These are phyloP conservation scores for Chlamydomonas sphaeroides DNA, from an alignment of 139 green algal species.

Conservation along the genomic window DNA sequence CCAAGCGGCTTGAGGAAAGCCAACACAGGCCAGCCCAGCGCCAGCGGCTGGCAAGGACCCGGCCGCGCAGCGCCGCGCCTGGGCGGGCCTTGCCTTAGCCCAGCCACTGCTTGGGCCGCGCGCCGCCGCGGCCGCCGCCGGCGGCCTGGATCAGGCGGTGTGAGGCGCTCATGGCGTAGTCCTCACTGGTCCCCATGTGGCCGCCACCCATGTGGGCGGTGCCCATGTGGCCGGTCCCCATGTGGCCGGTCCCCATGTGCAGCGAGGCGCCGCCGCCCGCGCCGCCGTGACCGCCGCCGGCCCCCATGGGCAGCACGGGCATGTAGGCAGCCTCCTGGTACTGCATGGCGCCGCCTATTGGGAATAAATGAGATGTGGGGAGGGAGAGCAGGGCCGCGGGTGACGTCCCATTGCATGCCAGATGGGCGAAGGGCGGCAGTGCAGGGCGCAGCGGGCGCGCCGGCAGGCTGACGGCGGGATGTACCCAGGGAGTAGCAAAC, in stretches of 20 bases:
- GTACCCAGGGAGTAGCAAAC: too few relatives aligned
- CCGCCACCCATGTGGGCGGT: too few relatives aligned
- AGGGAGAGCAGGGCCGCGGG: neutral
- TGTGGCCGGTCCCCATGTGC: neutral
- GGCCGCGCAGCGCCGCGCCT: too few relatives aligned
- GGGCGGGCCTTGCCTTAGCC: neutral
- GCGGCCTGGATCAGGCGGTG: constrained; percentile 36
- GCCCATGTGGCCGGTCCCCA: too few relatives aligned
- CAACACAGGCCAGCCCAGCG: too few relatives aligned
- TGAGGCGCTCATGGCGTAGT: constrained; percentile 29
- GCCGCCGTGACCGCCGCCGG: neutral
- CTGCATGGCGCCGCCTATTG: constrained; percentile 20
- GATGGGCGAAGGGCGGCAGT: too few relatives aligned
- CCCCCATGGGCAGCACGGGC: constrained; percentile 16
- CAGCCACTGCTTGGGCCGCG: constrained; percentile 23
- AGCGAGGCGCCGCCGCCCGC: neutral
- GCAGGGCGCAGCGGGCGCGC: too few relatives aligned
- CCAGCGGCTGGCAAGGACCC: too few relatives aligned
- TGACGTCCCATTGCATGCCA: too few relatives aligned
- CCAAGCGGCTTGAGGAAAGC: too few relatives aligned
- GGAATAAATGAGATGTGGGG: neutral
- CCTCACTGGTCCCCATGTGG: constrained; percentile 14
- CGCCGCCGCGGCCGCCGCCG: constrained; percentile 6
- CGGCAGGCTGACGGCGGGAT: too few relatives aligned
- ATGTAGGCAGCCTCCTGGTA: constrained; percentile 24